Base-by-base conservation (phyloP, 768 basidiomycete species). In the Boletus patriciae region DNA sequence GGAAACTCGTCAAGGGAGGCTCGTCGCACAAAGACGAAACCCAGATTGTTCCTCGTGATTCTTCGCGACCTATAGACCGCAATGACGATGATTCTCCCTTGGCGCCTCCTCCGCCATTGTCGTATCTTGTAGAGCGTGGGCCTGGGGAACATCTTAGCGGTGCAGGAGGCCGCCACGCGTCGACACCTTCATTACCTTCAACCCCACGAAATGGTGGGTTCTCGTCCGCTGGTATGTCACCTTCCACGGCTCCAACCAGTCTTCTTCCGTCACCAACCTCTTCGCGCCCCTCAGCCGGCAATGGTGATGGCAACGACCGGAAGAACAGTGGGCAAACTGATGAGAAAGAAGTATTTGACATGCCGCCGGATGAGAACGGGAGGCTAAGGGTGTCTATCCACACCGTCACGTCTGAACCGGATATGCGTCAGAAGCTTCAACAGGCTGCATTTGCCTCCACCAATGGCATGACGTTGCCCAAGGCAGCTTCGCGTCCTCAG, bases 61-160 rank as follows among this genome's bases (percentile, higher is more conserved):
- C 74, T 16, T 63, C 75, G 7, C 78, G 81, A 78, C 58, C 78
- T 70, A 40, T 70, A 16, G 57, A 71, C 42, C 66, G 69, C 66
- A 29, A 70, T 42, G 87, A 90, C 4, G 90, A 93, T 64, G 84
- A 90, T 62, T 71, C 79, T 10, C 94, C 92, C 4, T 77, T 97
- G 40, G 86, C 90, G 3, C 96, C 95, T 1, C 96, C 96, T 3
- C 96, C 96, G 6, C 88, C 93, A 6, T 68, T 98, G 50, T 92
- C 92, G 0, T 95, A 94, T 73, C 81, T 98, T 46, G 92, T 93
- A 3, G 75, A 73, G 58, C 72, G 76, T 58, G 78, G 81, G 54
- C 81, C 81, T 41, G 78, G 80, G n/a, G 80, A 83, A 43, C 77
- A 77, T 33, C 78, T 83, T 42, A 68, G 70, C 34, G 72, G 75